Conservation (phyloP, 148 eudicot genomes). For the Cornus controversa region DNA sequence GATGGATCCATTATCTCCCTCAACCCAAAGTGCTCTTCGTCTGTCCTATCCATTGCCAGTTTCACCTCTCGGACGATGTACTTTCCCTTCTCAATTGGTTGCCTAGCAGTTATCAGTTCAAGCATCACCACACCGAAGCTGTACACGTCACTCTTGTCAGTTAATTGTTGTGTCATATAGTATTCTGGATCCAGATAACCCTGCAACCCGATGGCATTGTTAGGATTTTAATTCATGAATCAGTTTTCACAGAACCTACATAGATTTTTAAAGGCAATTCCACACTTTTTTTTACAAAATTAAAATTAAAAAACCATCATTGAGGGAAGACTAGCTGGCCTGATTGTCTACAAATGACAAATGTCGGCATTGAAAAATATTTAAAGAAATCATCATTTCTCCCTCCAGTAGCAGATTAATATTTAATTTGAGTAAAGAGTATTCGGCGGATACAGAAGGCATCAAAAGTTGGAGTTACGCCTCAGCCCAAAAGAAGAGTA, state of each 20-base stretch:
- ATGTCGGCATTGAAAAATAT: background rate
- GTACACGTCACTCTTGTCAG: slow-evolving; percentile 93
- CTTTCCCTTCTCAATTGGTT: slow-evolving; percentile 91
- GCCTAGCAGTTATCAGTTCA: slow-evolving; percentile 70
- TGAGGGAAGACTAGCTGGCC: no score
- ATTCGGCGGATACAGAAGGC: background rate
- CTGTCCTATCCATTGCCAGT: slow-evolving; percentile 39
- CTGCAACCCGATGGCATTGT: slow-evolving; percentile 30
- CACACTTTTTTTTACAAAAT: background rate
- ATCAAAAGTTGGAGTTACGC: no score
- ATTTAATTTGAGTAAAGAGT: background rate
- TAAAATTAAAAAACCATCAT: no score
- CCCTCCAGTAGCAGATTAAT: background rate
- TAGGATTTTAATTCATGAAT: background rate
- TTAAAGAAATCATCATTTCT: background rate
- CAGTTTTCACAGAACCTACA: background rate
- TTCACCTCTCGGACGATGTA: slow-evolving; percentile 75
- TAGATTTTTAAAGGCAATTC: background rate
- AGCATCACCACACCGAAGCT: slow-evolving; percentile 94
- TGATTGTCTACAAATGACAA: background rate
- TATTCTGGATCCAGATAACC: slow-evolving; percentile 98
- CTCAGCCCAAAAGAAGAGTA: no score
- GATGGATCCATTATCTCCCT: slow-evolving; percentile 62
- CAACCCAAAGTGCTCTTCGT: slow-evolving; percentile 52
- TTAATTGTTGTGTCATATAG: slow-evolving; percentile 88